These are phyloP conservation scores for Claviceps arundinis DNA, from an alignment of 2,329 filamentous ascomycete genomes.

Conservation along the genomic window DNA sequence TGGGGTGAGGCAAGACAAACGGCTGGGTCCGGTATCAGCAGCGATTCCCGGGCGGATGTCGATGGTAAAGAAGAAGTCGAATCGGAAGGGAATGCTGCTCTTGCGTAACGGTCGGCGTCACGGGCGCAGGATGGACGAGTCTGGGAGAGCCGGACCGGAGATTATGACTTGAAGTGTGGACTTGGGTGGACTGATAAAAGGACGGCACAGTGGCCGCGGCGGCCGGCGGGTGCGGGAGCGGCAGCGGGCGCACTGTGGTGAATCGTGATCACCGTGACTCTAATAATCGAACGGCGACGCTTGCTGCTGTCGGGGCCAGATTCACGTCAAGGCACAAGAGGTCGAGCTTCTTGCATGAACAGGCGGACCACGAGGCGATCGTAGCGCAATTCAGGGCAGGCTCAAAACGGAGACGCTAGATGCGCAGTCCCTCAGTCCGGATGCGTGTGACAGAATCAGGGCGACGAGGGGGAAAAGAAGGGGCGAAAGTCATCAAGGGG, in stretches of 20 bases:
- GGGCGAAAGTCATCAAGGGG: not conserved
- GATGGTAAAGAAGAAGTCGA: not conserved
- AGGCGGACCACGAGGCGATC: not conserved
- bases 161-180: slow-evolving; percentile 2
- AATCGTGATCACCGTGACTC: not conserved
- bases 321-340: not conserved
- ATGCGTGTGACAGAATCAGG: not conserved
- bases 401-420: not conserved
- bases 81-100: slow-evolving; percentile 1
- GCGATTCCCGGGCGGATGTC: not conserved
- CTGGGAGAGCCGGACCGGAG: slow-evolving; percentile 1
- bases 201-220: not conserved
- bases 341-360: slow-evolving; percentile 1
- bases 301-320: not conserved
- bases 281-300: not conserved
- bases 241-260: slow-evolving; percentile 1
- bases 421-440: not conserved
- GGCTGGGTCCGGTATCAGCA: slow-evolving; percentile 7
- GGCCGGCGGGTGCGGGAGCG: slow-evolving; percentile 1
- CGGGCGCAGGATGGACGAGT: slow-evolving; percentile 6
- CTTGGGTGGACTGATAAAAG: not conserved
- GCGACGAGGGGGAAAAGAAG: not conserved
- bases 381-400: not conserved
- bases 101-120: slow-evolving; percentile 8
- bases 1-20: slow-evolving; percentile 8